Percentiles rank a stretch among this genome's conserved stretches.
phyloP scores from a whole-genome alignment of 345 rosid genomes.

The Citrus trifoliata region DNA sequence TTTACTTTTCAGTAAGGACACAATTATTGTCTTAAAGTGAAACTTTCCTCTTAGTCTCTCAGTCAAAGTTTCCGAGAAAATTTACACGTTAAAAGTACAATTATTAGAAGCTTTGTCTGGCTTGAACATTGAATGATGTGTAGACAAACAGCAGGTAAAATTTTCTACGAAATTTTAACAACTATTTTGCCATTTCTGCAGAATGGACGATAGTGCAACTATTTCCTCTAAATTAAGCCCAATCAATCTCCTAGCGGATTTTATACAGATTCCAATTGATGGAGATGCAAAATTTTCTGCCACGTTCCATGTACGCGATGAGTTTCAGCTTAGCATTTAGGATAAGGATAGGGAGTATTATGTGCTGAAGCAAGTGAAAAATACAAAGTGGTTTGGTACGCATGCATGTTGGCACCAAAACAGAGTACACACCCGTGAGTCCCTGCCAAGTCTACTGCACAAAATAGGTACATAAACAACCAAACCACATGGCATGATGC shows the following conservation, averaged over 20 bases:
- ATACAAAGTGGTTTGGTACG: neutral
- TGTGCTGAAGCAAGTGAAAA: neutral
- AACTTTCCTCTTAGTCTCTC: neutral
- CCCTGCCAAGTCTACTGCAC: constrained; percentile 16
- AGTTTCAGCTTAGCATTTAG: neutral
- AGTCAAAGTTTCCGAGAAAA: neutral
- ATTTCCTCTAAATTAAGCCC: neutral
- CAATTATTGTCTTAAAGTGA: neutral
- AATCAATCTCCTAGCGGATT: neutral
- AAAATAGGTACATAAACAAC: constrained; percentile 10
- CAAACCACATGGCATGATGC: constrained; percentile 26
- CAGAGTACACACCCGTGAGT: constrained; percentile 11
- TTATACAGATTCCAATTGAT: neutral
- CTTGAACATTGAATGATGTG: neutral
- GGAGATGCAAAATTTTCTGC: neutral
- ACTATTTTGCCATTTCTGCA: neutral
- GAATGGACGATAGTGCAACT: neutral
- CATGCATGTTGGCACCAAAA: constrained; percentile 8
- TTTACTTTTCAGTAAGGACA: no score
- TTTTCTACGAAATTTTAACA: neutral
- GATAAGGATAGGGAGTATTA: neutral
- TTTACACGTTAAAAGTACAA: neutral
- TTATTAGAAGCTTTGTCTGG: neutral
- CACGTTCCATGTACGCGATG: neutral
- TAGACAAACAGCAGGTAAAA: no score